Conservation (phyloP, 2,329 filamentous ascomycete species). For the Microdochium paspali region DNA sequence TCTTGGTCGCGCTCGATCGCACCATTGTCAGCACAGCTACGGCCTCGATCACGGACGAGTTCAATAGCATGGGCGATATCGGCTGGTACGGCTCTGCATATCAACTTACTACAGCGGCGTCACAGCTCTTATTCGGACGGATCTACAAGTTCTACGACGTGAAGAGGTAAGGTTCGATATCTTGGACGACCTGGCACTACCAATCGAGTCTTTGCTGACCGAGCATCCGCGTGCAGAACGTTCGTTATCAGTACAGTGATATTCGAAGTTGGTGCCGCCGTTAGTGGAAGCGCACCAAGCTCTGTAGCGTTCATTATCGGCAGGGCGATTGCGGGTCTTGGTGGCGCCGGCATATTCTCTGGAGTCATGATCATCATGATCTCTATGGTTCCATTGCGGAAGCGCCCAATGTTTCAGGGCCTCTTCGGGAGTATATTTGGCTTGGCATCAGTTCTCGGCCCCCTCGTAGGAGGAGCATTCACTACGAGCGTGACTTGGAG, state of each 20-base stretch:
- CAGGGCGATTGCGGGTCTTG: constrained; percentile 46
- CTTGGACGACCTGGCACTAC: too few species aligned
- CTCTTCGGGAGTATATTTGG: constrained; percentile 47
- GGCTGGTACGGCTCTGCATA: constrained; percentile 57
- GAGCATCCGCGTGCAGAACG: constrained; percentile 16
- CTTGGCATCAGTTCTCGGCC: constrained; percentile 42
- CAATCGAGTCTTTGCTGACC: background rate
- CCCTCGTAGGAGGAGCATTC: constrained; percentile 44
- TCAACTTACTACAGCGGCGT: constrained; percentile 49
- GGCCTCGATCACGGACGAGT: constrained; percentile 46
- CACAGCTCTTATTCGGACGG: constrained; percentile 42
- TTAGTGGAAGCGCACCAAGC: constrained; percentile 43
- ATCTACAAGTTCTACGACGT: constrained; percentile 45
- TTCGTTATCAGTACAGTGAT: constrained; percentile 38
- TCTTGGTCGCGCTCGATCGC: constrained; percentile 47
- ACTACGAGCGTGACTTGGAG: constrained; percentile 38
- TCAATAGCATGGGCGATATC: constrained; percentile 48
- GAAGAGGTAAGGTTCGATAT: constrained; percentile 35
- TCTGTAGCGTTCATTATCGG: constrained; percentile 46
- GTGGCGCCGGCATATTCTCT: constrained; percentile 47
- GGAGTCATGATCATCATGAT: constrained; percentile 48
- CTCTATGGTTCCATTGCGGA: constrained; percentile 48
- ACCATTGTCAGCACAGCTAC: constrained; percentile 48
- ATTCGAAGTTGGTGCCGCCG: constrained; percentile 42
- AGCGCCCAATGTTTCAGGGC: constrained; percentile 48